These are phyloP conservation scores for Rheum nobile DNA, from an alignment of 148 eudicot species.

Conservation along the genomic window DNA sequence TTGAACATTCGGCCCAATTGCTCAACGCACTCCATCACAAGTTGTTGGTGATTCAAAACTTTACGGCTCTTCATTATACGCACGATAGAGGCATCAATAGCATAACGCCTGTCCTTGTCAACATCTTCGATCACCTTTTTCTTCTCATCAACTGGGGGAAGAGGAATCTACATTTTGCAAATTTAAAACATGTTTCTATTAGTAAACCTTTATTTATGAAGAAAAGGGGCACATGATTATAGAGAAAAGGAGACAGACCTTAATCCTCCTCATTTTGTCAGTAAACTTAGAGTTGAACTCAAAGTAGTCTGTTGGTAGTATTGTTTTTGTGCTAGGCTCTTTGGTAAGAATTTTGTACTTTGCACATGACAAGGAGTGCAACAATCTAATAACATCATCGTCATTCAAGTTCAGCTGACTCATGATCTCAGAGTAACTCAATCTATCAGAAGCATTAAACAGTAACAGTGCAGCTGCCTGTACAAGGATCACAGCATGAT, in stretches of 20 bases:
- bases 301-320: slow-evolving; percentile 24
- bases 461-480: slow-evolving; percentile 42
- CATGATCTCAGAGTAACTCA: slow-evolving; percentile 35
- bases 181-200: not conserved
- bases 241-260: slow-evolving; percentile 13
- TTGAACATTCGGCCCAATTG: slow-evolving; percentile 40
- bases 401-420: slow-evolving; percentile 34
- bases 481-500: not conserved
- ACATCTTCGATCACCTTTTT: slow-evolving; percentile 39
- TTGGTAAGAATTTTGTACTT: slow-evolving; percentile 33
- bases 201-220: not conserved
- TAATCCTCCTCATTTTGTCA: slow-evolving; percentile 35
- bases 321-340: slow-evolving; percentile 27
- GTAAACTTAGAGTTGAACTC: slow-evolving; percentile 29
- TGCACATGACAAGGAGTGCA: slow-evolving; percentile 33
- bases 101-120: slow-evolving; percentile 37
- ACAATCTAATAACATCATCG: slow-evolving; percentile 35
- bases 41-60: slow-evolving; percentile 31
- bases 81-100: slow-evolving; percentile 38
- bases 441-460: slow-evolving; percentile 31
- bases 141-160: slow-evolving; percentile 26
- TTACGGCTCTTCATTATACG: slow-evolving; percentile 36
- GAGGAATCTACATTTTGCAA: not conserved
- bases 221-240: not conserved
- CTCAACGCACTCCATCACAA: slow-evolving; percentile 37